phyloP scores from a whole-genome alignment of 768 basidiomycete species.

The Candolleomyces efflorescens region DNA sequence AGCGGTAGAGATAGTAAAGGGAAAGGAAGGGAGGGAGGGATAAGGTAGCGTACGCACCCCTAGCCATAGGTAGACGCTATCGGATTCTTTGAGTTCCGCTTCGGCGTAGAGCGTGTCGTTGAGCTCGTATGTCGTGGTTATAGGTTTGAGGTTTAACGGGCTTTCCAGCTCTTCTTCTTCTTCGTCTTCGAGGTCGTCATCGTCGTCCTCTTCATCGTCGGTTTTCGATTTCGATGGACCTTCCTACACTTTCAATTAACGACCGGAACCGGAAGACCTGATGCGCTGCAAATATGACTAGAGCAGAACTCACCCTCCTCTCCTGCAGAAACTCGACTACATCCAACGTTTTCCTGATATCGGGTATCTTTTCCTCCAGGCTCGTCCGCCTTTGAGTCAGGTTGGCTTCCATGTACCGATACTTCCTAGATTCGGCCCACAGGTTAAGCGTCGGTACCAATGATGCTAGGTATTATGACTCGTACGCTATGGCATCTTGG shows the following conservation, averaged over 20 bases:
- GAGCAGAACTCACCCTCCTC: constrained; percentile 47
- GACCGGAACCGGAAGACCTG: too few species aligned
- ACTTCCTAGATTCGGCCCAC: constrained; percentile 68
- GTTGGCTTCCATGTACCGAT: constrained; percentile 95
- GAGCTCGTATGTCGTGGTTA: constrained; percentile 89
- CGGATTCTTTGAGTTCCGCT: constrained; percentile 81
- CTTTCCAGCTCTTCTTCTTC: constrained; percentile 46
- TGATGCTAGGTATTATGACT: constrained; percentile 18
- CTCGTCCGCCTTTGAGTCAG: constrained; percentile 72
- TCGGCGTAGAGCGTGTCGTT: constrained; percentile 95
- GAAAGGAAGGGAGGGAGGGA: background rate
- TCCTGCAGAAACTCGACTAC: constrained; percentile 85
- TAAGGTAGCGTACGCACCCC: constrained; percentile 85
- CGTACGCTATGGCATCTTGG: constrained; percentile 94
- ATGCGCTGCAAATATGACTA: too few species aligned
- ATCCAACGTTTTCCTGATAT: constrained; percentile 86
- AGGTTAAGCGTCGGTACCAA: constrained; percentile 14
- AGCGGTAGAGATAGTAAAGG: too few species aligned
- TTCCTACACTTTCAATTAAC: too few species aligned
- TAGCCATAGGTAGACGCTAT: constrained; percentile 92
- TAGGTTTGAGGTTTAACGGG: constrained; percentile 35
- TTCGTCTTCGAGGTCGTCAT: constrained; percentile 28
- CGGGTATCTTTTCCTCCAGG: constrained; percentile 93
- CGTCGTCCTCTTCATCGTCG: constrained; percentile 41
- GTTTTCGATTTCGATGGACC: constrained; percentile 50